Evolutionary conservation across 129 eudicot genomes (phyloP).

Genomic region (Logfia minima): DNA sequence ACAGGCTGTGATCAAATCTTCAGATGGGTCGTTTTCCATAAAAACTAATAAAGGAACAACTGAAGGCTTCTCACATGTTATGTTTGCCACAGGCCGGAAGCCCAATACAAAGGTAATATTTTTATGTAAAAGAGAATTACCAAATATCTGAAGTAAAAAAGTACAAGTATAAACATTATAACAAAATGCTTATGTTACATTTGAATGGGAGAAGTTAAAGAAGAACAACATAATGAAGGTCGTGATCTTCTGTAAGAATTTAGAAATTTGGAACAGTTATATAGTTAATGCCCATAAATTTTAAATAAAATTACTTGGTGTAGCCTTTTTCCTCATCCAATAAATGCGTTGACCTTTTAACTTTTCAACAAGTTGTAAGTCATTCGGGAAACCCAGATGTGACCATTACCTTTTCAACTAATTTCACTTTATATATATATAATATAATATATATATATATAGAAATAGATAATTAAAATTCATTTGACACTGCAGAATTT

Average conservation of each 20-base stretch:
- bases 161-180: neutral
- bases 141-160: neutral
- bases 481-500: constrained; percentile 59
- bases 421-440: neutral
- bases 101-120: constrained; percentile 79
- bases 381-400: neutral
- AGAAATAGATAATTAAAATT: neutral
- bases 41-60: constrained; percentile 90
- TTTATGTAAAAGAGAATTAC: neutral
- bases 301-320: neutral
- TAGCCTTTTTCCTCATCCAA: constrained; percentile 1
- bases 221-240: neutral
- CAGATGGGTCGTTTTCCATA: constrained; percentile 76
- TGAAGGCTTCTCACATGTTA: constrained; percentile 94
- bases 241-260: neutral
- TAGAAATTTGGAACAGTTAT: neutral
- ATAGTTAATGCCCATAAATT: neutral
- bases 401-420: constrained; percentile 1
- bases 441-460: neutral
- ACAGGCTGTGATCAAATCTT: constrained; percentile 71
- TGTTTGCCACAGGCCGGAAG: constrained; percentile 98
- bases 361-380: neutral
- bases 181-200: neutral
- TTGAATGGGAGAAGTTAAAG: constrained; percentile 4
- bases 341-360: neutral